Evolutionary conservation across 2,329 filamentous ascomycete genomes (phyloP).

Genomic region (Lachnellula hyalina): DNA sequence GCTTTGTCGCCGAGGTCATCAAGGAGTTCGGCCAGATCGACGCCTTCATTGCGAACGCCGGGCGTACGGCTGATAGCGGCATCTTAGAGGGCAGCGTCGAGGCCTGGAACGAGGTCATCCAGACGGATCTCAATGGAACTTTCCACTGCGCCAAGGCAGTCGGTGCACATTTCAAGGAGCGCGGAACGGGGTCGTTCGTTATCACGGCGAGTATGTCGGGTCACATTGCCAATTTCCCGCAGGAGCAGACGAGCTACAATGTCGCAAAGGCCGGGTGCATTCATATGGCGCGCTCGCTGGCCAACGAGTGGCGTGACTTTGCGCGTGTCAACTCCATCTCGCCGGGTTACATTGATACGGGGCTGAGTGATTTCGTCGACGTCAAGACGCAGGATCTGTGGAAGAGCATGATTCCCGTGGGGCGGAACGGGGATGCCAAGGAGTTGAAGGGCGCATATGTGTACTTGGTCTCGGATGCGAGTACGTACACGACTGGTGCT

Average conservation of each 20-base stretch:
- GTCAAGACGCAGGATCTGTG: conserved; percentile 50
- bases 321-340: conserved; percentile 63
- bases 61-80: background rate
- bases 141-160: background rate
- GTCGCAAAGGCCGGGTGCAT: conserved; percentile 56
- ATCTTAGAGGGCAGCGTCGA: background rate
- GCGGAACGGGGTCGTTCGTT: conserved; percentile 49
- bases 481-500: conserved; percentile 40
- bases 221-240: conserved; percentile 47
- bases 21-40: conserved; percentile 49
- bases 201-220: conserved; percentile 55
- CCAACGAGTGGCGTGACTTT: conserved; percentile 57
- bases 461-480: conserved; percentile 40
- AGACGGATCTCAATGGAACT: background rate
- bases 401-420: conserved; percentile 53
- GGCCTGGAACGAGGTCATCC: background rate
- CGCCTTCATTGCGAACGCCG: background rate
- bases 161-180: background rate
- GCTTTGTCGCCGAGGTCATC: conserved; percentile 50
- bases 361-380: conserved; percentile 58
- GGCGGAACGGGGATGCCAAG: conserved; percentile 52
- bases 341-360: conserved; percentile 57
- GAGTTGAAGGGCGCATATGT: conserved; percentile 52
- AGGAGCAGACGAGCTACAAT: conserved; percentile 58
- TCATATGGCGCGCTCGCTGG: background rate